Base-by-base conservation (phyloP, 2,329 filamentous ascomycete species). In the Phoma herbarum region DNA sequence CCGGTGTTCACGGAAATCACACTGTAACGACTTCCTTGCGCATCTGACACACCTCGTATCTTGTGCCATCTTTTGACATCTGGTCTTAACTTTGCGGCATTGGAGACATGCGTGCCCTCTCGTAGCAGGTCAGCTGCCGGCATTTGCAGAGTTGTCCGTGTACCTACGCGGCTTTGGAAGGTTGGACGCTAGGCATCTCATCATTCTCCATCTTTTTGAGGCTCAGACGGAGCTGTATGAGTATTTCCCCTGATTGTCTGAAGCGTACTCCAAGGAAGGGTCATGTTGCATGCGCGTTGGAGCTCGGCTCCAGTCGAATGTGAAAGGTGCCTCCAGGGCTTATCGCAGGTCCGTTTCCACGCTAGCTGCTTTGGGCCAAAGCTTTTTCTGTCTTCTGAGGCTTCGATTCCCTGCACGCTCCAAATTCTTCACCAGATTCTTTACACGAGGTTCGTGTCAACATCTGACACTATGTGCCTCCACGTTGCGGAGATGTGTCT, bases 81-180 rank as follows among this genome's bases (percentile, higher is more conserved):
- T 57, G 47, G 47, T 57, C 20, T 57, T 52, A 20, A 57, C 47
- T 22, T 41, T 57, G 1, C 54, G 46, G 16, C 54, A 57, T 39
- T 49, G 54, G 16, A 57, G 28, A 28, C 54, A 52, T 12, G 54
- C 54, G 29, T 50, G 31, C 14, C 28, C 8, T 12, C 39, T 57
- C 31, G 3, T 9, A 16, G 2, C 1, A 14, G 10, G 25, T 57
- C 25, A 45, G 41, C 12, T n/a, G 4, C 31, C 22, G 9, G 22
- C 12, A 9, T 14, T 8, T 31, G 23, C 12, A 26, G 4, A 42
- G 9, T 23, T 8, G n/a, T n/a, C 4, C 8, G 2, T 18, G 9
- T 18, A 41, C 41, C 29, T 45, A 52, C 50, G 29, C 29, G 11
- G 23, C 31, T 28, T 20, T 44, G 22, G 41, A 18, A 37, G 29